Percentiles rank a stretch among this genome's conserved stretches.
Conservation (phyloP, 257 asterid genomes). For the Fraxinus excelsior region DNA sequence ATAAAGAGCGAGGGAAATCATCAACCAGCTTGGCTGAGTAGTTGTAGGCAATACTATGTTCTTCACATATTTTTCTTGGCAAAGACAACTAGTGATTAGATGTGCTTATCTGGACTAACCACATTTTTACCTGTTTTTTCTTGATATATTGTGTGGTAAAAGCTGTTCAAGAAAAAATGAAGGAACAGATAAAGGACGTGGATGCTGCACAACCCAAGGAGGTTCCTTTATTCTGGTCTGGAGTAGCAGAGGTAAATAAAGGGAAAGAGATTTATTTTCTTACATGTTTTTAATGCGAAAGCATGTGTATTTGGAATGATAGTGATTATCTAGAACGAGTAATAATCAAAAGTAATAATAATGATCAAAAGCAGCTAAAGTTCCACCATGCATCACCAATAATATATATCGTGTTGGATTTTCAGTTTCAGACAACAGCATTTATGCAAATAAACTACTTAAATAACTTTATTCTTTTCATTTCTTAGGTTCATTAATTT, state of each 20-base stretch:
- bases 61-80: not conserved
- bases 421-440: not conserved
- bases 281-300: not conserved
- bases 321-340: not conserved
- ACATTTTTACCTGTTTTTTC: conserved; percentile 15
- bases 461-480: not conserved
- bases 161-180: conserved; percentile 73
- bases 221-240: conserved; percentile 74
- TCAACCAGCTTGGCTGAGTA: conserved; percentile 4
- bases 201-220: conserved; percentile 62
- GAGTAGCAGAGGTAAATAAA: conserved; percentile 86
- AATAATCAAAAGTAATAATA: conserved; percentile 8
- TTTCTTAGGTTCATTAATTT: conserved; percentile 4
- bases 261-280: not conserved
- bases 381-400: not conserved
- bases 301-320: not conserved
- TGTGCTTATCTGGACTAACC: not conserved
- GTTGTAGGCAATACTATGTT: not conserved
- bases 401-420: not conserved
- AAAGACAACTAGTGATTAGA: not conserved
- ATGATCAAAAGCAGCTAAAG: conserved; percentile 1
- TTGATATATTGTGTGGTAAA: conserved; percentile 27
- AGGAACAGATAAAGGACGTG: conserved; percentile 75
- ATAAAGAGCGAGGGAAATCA: not conserved
- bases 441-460: not conserved